Conservation (phyloP, 345 rosid species). For the Eucalyptus regnans region DNA sequence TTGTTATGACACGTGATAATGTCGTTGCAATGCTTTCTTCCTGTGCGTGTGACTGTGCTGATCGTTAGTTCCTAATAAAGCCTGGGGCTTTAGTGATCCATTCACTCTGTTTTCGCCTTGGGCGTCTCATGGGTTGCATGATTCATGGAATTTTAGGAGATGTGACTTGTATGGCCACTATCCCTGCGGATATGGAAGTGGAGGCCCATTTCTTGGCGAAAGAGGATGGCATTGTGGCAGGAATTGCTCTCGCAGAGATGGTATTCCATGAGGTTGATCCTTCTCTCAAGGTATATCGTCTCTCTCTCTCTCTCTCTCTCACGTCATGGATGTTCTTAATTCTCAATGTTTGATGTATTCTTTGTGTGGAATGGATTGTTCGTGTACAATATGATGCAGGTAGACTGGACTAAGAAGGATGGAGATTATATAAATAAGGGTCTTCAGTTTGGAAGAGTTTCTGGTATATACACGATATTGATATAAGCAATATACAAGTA, state of each 20-base stretch:
- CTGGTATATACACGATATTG: constrained; percentile 17
- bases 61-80: neutral
- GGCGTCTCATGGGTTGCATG: neutral
- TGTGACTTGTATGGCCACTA: constrained; percentile 89
- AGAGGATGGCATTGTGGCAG: constrained; percentile 88
- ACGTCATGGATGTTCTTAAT: neutral
- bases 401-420: constrained; percentile 76
- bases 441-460: constrained; percentile 83
- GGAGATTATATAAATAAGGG: constrained; percentile 82
- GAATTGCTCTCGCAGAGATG: constrained; percentile 74
- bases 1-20: neutral
- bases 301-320: neutral
- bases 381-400: constrained; percentile 16
- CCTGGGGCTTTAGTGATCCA: neutral
- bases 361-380: neutral
- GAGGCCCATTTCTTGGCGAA: constrained; percentile 91
- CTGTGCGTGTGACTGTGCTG: neutral
- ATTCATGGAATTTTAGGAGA: constrained; percentile 40
- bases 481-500: neutral
- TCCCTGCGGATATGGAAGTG: constrained; percentile 75
- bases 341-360: neutral
- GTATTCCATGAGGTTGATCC: constrained; percentile 84
- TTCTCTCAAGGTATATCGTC: constrained; percentile 46
- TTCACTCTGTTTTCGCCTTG: neutral
- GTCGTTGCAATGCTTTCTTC: neutral